A percentile compares a stretch with the other conserved stretches of the same genome.
Evolutionary conservation across 2,329 filamentous ascomycete species (phyloP).

Genomic region (Teratosphaeria viscida): DNA sequence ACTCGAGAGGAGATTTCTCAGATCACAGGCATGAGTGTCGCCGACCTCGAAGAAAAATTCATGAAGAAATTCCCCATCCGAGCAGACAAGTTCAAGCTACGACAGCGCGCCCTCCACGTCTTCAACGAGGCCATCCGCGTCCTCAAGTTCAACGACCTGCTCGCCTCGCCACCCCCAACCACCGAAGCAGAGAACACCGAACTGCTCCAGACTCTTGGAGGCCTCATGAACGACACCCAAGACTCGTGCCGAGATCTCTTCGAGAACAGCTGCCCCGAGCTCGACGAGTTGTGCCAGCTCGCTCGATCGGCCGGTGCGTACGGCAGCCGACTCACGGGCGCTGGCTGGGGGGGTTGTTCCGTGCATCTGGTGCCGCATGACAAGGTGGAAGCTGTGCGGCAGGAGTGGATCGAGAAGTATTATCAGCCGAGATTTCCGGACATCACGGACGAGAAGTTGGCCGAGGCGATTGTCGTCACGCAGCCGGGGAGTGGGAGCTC

Average conservation of each 20-base stretch:
- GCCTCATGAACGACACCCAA: slow-evolving; percentile 81
- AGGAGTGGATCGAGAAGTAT: slow-evolving; percentile 71
- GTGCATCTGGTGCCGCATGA: slow-evolving; percentile 84
- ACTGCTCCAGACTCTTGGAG: slow-evolving; percentile 64
- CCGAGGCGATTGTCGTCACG: slow-evolving; percentile 76
- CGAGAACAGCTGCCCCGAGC: slow-evolving; percentile 83
- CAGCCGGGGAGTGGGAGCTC: slow-evolving; percentile 64
- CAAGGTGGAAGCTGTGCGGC: slow-evolving; percentile 67
- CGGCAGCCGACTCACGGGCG: slow-evolving; percentile 79
- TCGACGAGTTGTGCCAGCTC: slow-evolving; percentile 79
- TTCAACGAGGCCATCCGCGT: slow-evolving; percentile 84
- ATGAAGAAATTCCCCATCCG: slow-evolving; percentile 83
- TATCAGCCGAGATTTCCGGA: slow-evolving; percentile 62
- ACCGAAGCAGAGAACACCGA: slow-evolving; percentile 48
- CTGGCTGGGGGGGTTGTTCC: slow-evolving; percentile 93
- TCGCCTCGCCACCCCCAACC: slow-evolving; percentile 39
- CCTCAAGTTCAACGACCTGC: slow-evolving; percentile 66
- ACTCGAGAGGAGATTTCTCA: slow-evolving; percentile 73
- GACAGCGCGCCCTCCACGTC: slow-evolving; percentile 80
- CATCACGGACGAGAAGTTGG: slow-evolving; percentile 61
- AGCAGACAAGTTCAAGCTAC: slow-evolving; percentile 76
- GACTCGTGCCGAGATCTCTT: slow-evolving; percentile 76
- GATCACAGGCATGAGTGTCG: slow-evolving; percentile 57
- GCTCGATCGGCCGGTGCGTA: slow-evolving; percentile 69
- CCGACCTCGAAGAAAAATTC: slow-evolving; percentile 65